Evolutionary conservation across 805 yeast genomes (phyloP).

Genomic region (Ascoidea rubescens): DNA sequence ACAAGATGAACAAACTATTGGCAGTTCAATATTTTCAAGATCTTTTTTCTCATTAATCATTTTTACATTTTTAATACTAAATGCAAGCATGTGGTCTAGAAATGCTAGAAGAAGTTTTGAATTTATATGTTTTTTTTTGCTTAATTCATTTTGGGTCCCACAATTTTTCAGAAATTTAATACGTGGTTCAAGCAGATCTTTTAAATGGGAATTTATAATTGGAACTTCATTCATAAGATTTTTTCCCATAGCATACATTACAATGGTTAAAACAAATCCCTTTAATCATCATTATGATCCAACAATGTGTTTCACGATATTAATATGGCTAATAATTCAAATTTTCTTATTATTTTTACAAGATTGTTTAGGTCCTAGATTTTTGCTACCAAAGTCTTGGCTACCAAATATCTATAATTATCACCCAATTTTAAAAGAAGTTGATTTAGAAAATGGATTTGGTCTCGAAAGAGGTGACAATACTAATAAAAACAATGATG

Average conservation of each 20-base stretch:
- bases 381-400: conserved; percentile 62
- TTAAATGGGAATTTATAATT: conserved; percentile 63
- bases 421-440: conserved; percentile 48
- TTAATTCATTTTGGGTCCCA: conserved; percentile 78
- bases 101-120: conserved; percentile 43
- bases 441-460: conserved; percentile 51
- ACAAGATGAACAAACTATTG: conserved; percentile 39
- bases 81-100: conserved; percentile 51
- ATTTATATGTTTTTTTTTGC: conserved; percentile 29
- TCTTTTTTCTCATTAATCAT: conserved; percentile 39
- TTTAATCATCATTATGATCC: conserved; percentile 58
- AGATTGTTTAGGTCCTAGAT: conserved; percentile 61
- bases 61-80: conserved; percentile 41
- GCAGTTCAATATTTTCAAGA: conserved; percentile 43
- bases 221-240: conserved; percentile 53
- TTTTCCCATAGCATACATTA: conserved; percentile 52
- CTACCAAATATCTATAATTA: conserved; percentile 79
- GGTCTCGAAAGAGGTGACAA: conserved; percentile 32
- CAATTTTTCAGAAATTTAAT: conserved; percentile 70
- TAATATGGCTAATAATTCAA: conserved; percentile 49
- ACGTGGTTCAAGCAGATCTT: conserved; percentile 52
- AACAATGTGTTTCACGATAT: conserved; percentile 28
- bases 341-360: conserved; percentile 46
- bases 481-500: conserved; percentile 12
- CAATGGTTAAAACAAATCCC: conserved; percentile 38